These are phyloP conservation scores for Tephrocybe rancida DNA, from an alignment of 768 basidiomycete species.

Conservation along the genomic window DNA sequence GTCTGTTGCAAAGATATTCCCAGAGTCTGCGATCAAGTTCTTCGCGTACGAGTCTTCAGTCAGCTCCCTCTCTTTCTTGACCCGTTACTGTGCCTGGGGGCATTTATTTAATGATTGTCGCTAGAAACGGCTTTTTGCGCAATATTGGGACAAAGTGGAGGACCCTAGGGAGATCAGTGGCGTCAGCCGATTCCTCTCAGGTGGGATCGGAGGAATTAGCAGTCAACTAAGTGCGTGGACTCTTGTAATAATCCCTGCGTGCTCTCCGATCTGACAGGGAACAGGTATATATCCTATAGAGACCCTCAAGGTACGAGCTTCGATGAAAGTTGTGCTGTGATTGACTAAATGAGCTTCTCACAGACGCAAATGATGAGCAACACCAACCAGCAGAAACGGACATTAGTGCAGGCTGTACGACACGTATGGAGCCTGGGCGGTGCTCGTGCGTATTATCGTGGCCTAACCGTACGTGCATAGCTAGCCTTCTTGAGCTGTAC, in stretches of 20 bases:
- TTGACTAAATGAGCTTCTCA: constrained; percentile 3
- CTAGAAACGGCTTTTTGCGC: constrained; percentile 93
- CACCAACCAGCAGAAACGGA: constrained; percentile 58
- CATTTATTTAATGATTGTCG: constrained; percentile 6
- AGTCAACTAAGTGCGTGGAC: constrained; percentile 81
- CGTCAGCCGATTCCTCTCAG: constrained; percentile 89
- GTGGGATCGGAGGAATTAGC: constrained; percentile 93
- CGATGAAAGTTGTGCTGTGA: constrained; percentile 4
- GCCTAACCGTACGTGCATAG: constrained; percentile 68
- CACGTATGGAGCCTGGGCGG: constrained; percentile 82
- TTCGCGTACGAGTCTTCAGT: constrained; percentile 93
- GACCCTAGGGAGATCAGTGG: constrained; percentile 90
- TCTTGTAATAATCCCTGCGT: constrained; percentile 6
- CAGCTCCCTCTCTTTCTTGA: constrained; percentile 27
- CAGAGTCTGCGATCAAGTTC: constrained; percentile 99
- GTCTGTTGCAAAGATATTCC: constrained; percentile 94
- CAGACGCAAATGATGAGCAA: constrained; percentile 98
- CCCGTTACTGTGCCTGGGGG: neutral
- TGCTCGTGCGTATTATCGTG: constrained; percentile 85
- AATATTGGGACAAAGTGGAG: constrained; percentile 88
- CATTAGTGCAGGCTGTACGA: constrained; percentile 62
- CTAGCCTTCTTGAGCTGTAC: constrained; percentile 12
- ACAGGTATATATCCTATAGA: constrained; percentile 95
- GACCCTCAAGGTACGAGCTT: constrained; percentile 75
- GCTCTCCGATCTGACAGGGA: constrained; percentile 19